phyloP scores from a whole-genome alignment of 2,329 filamentous ascomycete species.

The Penicillium hesseltinei region DNA sequence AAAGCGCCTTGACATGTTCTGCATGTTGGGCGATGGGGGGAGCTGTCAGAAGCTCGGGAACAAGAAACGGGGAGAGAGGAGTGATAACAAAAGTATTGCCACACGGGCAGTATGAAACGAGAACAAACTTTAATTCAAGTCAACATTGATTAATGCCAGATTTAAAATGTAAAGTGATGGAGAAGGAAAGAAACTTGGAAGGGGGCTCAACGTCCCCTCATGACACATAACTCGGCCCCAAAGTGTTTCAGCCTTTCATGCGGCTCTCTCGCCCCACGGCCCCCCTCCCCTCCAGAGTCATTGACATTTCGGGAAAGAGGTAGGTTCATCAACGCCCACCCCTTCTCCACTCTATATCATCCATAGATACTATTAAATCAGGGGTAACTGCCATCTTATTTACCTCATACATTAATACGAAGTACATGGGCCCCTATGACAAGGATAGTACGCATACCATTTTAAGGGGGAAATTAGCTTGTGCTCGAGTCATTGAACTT shows the following conservation, averaged over 20 bases:
- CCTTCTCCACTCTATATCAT: background rate
- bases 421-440: background rate
- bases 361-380: background rate
- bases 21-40: conserved; percentile 31
- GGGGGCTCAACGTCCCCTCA: background rate
- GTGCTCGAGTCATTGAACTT: too few relatives aligned
- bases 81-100: background rate
- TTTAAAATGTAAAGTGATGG: background rate
- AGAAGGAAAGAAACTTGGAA: background rate
- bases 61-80: background rate
- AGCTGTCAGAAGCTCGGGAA: background rate
- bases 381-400: background rate
- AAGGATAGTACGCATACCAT: background rate
- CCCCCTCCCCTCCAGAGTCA: background rate
- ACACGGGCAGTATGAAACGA: background rate
- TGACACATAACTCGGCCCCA: conserved; percentile 8
- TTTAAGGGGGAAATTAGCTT: background rate
- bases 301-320: background rate
- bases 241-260: conserved; percentile 22
- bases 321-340: background rate
- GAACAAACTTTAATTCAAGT: background rate
- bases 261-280: conserved; percentile 16
- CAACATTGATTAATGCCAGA: background rate
- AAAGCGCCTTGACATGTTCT: conserved; percentile 67
- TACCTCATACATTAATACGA: background rate